Base-by-base conservation (phyloP, 768 basidiomycete genomes). In the Leucocoprinus sp. region DNA sequence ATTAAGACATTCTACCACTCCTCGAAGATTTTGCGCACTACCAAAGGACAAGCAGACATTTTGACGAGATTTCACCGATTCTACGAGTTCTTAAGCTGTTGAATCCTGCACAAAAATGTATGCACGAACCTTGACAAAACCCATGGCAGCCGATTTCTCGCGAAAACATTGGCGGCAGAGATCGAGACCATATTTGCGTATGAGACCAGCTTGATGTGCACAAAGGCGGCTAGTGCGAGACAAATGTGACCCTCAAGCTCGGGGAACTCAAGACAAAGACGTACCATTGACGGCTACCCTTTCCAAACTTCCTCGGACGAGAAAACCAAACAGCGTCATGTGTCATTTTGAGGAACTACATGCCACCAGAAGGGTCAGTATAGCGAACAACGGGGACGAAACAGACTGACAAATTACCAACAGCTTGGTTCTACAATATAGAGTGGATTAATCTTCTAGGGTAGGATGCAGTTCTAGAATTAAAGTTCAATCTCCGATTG, bases 301-400 rank as follows among this genome's bases (percentile, higher is more conserved):
- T 95, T 64, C 93, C 93, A 71, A 58, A 95, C 69, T 89, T 95
- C 67, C 92, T 80, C 52, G 93, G 93, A 60, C 87, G 88, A 67
- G 89, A 91, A 71, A 92, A 93, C 92, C 93, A 96, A 71, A 96
- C 82, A 59, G 91, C 84, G 77, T 93, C 89, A 89, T 95, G 93
- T 61, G 93, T 93, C 93, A 95, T 91, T 71, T 77, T 83, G 49
- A 49, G 46, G 51, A 51, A 48, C 45, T 52, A 45, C 29, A 19
- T 29, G 19, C 4, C 43, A 19, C 37, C 28, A 40, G 15, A 15
- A 46, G 17, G 43, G 42, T 31, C n/a, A 38, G 29, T 31, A 29
- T 27, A 24, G 15, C 46, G 11, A 24, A n/a, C 48, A 21, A 33
- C 26, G 37, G 31, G 28, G 28, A 42, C n/a, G 31, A 12, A 31